Conservation (phyloP, 1,139 yeast species). For the Groenewaldozyma sp. region DNA sequence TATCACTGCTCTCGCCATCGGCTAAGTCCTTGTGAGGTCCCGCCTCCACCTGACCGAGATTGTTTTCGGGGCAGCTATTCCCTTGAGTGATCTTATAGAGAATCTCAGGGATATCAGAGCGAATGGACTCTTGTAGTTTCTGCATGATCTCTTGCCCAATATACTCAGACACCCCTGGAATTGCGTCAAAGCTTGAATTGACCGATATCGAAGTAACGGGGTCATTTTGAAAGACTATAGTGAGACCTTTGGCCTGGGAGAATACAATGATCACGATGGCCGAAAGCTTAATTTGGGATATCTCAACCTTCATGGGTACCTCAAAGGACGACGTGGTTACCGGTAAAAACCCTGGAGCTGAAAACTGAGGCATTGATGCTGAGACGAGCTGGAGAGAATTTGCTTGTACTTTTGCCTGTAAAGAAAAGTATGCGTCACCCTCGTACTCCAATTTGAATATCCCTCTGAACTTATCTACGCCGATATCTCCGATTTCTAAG, state of each 20-base stretch:
- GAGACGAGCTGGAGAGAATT: constrained; percentile 59
- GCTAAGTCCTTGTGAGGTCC: not conserved
- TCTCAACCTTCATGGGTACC: constrained; percentile 54
- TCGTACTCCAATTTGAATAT: constrained; percentile 61
- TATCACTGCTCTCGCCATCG: not conserved
- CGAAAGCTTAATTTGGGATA: constrained; percentile 52
- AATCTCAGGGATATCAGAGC: constrained; percentile 69
- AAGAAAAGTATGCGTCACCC: constrained; percentile 62
- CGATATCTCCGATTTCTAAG: constrained; percentile 66
- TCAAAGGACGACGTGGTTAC: constrained; percentile 52
- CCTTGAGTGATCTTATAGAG: constrained; percentile 45
- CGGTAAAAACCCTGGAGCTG: constrained; percentile 35
- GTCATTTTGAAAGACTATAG: constrained; percentile 60
- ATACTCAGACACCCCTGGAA: constrained; percentile 34
- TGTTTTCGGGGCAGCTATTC: not conserved
- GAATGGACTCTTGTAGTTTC: constrained; percentile 61
- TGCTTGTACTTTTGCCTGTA: constrained; percentile 64
- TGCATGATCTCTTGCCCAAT: constrained; percentile 47
- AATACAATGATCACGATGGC: constrained; percentile 67
- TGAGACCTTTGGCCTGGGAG: constrained; percentile 58
- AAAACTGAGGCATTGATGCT: constrained; percentile 24
- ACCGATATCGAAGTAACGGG: constrained; percentile 69
- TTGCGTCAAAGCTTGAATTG: constrained; percentile 63
- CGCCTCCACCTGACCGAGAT: not conserved
- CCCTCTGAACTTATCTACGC: constrained; percentile 59